Base-by-base conservation (phyloP, 2,329 filamentous ascomycete species). In the Penicillium sp. region DNA sequence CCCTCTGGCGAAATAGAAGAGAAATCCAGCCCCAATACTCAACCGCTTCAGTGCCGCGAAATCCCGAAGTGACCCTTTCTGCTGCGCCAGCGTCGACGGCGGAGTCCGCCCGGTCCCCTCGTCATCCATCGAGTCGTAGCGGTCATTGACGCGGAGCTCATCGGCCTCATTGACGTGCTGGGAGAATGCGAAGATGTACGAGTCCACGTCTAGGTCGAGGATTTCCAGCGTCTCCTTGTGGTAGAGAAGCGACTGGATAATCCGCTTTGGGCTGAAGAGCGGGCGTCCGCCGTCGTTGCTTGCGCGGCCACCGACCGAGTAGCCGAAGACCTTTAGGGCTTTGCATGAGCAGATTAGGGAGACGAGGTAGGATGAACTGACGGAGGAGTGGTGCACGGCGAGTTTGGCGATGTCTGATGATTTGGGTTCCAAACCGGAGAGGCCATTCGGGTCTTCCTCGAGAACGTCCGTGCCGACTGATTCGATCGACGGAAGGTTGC, bases 401-500 rank as follows among this genome's bases (percentile, higher is more conserved):
- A 70, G 61, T 11, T 46, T 53, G 52, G 54, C 65, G 23, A 70
- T 56, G 44, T 69, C 69, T 9, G 64, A 70, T 11, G 46, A 60
- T 29, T 26, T 51, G 3, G 58, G 35, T 5, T 13, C 35, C 11
- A 41, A 9, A 15, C 11, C 11, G 9, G 35, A 15, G 8, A 11
- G 35, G 35, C 35, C 35, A 4, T 41, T 41, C 11, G 3, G 11
- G 35, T 41, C 35, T 15, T 41, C 35, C 13, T 44, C 17, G 9
- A 70, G 15, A 9, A 46, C 26, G 60, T 71, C 67, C 4, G 54
- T 53, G 17, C 63, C 30, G 30, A 69, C 56, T 3, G 50, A 61
- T 54, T 71, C 65, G 23, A 71, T 69, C 9, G 68, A 67, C 7
- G 56, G 67, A 7, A 71, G 61, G 2, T 35, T 58, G 41, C 66